These are phyloP conservation scores for Ceratocystis cubensis DNA, from an alignment of 2,329 filamentous ascomycete species.

Conservation along the genomic window DNA sequence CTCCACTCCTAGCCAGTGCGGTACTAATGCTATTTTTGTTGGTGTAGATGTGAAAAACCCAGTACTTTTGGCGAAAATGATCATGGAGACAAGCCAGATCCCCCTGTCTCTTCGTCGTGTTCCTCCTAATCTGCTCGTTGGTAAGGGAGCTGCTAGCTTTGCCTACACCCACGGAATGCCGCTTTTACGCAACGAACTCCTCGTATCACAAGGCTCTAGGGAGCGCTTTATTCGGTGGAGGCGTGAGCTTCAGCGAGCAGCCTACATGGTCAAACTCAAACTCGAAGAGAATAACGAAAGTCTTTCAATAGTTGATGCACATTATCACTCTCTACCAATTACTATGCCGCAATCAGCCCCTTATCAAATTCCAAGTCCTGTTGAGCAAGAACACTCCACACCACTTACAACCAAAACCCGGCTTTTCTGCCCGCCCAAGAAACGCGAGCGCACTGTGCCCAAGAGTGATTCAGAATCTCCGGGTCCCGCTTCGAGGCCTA, in stretches of 20 bases:
- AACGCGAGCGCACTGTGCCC: neutral
- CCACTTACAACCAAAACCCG: neutral
- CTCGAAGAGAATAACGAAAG: constrained; percentile 25
- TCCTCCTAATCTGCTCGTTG: constrained; percentile 82
- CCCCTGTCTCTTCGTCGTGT: constrained; percentile 76
- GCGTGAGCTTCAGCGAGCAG: constrained; percentile 53
- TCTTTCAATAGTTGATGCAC: constrained; percentile 17
- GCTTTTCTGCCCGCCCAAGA: constrained; percentile 8
- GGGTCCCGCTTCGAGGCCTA: neutral
- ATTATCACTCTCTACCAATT: constrained; percentile 18
- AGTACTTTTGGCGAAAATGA: constrained; percentile 69
- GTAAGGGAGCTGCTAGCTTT: constrained; percentile 75
- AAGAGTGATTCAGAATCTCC: neutral
- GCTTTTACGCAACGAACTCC: constrained; percentile 57
- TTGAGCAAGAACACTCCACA: neutral
- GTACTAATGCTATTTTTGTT: constrained; percentile 14
- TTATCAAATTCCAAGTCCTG: neutral
- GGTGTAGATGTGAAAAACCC: constrained; percentile 76
- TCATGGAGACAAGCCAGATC: constrained; percentile 65
- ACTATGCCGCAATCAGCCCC: neutral
- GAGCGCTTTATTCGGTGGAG: constrained; percentile 72
- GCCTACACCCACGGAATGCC: constrained; percentile 66
- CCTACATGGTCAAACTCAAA: constrained; percentile 31
- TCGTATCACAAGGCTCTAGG: constrained; percentile 68
- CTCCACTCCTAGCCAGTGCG: neutral